Evolutionary conservation across 352 stramenopile genomes (phyloP).

Genomic region (Pythium periplocum): DNA sequence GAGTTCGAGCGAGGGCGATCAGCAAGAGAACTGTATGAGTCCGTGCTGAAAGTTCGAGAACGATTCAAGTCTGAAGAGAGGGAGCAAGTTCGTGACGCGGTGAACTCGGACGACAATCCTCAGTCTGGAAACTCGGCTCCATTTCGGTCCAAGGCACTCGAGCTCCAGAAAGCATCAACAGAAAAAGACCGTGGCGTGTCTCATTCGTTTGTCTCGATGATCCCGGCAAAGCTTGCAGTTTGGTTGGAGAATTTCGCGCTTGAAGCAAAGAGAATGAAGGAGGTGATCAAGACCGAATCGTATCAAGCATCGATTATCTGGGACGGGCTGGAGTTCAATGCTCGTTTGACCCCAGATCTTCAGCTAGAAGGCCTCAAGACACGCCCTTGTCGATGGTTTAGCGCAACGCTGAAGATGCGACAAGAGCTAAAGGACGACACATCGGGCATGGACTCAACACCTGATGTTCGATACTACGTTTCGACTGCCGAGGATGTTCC

Average conservation of each 20-base stretch:
- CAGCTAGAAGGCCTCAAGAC: conserved; percentile 57
- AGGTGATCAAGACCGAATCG: conserved; percentile 27
- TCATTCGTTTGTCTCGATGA: conserved; percentile 76
- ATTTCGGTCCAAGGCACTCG: conserved; percentile 15
- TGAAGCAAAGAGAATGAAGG: conserved; percentile 35
- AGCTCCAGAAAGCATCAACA: conserved; percentile 35
- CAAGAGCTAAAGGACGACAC: conserved; percentile 64
- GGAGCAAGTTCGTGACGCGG: neutral
- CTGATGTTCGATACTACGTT: conserved; percentile 75
- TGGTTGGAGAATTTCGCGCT: conserved; percentile 39
- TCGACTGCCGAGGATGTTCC: conserved; percentile 56
- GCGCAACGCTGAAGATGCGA: conserved; percentile 74
- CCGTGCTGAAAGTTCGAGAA: conserved; percentile 49
- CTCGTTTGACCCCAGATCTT: conserved; percentile 46
- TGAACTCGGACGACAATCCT: neutral
- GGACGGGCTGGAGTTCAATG: conserved; percentile 57
- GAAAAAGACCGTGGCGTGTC: conserved; percentile 57
- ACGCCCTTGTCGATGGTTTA: conserved; percentile 67
- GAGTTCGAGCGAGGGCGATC: conserved; percentile 73
- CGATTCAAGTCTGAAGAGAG: conserved; percentile 12
- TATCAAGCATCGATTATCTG: conserved; percentile 67
- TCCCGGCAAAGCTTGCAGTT: conserved; percentile 26
- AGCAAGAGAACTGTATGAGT: conserved; percentile 69
- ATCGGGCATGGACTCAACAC: conserved; percentile 58
- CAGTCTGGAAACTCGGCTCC: neutral